Evolutionary conservation across 441 rosid species (phyloP), one percentile per base, ranked within the genome.

Genomic region (Erodium trifolium): DNA sequence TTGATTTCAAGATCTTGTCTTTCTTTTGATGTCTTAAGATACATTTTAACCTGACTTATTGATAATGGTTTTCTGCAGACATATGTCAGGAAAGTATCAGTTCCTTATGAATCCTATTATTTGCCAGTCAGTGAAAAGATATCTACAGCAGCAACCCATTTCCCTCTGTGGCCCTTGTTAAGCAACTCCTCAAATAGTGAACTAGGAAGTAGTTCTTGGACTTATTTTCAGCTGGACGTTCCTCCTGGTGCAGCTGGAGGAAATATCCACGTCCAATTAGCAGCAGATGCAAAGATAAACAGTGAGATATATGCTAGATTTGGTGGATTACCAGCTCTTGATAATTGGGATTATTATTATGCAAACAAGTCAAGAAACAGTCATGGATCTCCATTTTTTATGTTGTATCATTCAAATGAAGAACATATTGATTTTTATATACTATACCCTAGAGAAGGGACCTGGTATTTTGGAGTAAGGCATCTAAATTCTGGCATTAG

Each of bases 171-270:
- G 62, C 90, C 96, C 70, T 85, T 94, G 69, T 74, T 83, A 74
- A 90, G 87, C 83, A 94, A 90, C 79, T 71, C 67, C 72, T 83
- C 96, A 51, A 66, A 75, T 70, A 75, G 78, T 78, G 87, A 79
- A 63, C 59, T 67, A 16, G 79, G 80, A 64, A 76, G 80, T 82
- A 75, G 79, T 41, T 1, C 37, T 34, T 90, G 96, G 99, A 91
- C 93, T 60, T 90, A 90, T 76, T 88, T 91, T 82, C 72, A 84
- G 60, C 69, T 88, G 77, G 84, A 86, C 78, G 67, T 91, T 67
- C 99, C 97, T 75, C 83, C 39, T 6, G 97, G 97, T 72, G 96
- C 96, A 66, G 92, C 93, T 72, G 97, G 99, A 79, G 96, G 96
- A 77, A 91, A 88, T 68, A 84, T 94, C 57, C 99, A 90, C 65